Base-by-base conservation (phyloP, 2,329 filamentous ascomycete genomes). In the Ophiostoma sp. region DNA sequence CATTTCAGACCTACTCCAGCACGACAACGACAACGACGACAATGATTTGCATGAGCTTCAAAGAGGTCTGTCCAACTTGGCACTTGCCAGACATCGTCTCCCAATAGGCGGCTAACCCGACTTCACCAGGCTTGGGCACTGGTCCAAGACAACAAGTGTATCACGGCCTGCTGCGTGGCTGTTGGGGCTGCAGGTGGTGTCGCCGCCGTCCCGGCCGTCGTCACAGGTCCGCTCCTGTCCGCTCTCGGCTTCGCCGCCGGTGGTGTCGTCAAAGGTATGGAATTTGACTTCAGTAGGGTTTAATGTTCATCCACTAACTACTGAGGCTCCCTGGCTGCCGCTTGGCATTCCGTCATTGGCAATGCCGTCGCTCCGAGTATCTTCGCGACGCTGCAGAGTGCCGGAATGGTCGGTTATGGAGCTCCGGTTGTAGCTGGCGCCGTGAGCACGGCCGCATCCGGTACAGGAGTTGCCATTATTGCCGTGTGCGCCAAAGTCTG, bases 331-430 rank as follows among this genome's bases (percentile, higher is more conserved):
- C 0, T 74, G 12, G 80, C 80, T 0, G 76, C 80, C 1, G 73
- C 59, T 0, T 55, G 76, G 0, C 81, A 82, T n/a, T 76, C 76
- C 11, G 42, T 52, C 0, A 78, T 81, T 0, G 81, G 81, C 0
- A 80, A 76, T 28, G 78, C 81, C 3, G 75, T 22, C 0, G 77
- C 76, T 0, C 70, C 73, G 0, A 75, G 78, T 6, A 0, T 76
- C 0, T 82, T 82, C 28, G 78, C 81, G 1, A 77, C 71, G 2
- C 75, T 82, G 0, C 79, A 81, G 75, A 82, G 80, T 57, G 81
- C 80, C 0, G 81, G 72, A 0, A 76, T 75, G 2, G 80, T 78
- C 0, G 81, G 82, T 0, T 78, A 76, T 0, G 73, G 64, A 2
- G 77, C 80, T 0, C 45, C 78, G 0, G 75, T 75, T 1, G 75